Evolutionary conservation across 305 asterid genomes (phyloP).

Genomic region (Rubia tinctorum): DNA sequence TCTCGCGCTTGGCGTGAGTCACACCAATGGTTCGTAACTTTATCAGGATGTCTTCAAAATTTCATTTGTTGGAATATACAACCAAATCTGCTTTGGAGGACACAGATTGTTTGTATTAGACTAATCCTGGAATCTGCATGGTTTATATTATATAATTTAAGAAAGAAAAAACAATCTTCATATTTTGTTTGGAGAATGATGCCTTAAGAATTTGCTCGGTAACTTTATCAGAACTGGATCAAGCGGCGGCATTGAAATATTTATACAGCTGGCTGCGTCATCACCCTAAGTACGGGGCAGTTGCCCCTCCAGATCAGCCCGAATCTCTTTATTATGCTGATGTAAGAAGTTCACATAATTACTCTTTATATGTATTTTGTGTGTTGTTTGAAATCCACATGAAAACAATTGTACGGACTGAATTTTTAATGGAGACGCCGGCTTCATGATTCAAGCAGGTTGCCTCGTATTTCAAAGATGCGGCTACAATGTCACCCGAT

Average conservation of each 20-base stretch:
- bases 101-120: not conserved
- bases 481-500: constrained; percentile 91
- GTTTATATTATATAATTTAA: not conserved
- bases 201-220: constrained; percentile 8
- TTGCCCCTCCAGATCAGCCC: constrained; percentile 71
- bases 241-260: constrained; percentile 89
- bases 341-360: constrained; percentile 51
- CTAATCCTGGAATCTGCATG: not conserved
- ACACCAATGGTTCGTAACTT: constrained; percentile 86
- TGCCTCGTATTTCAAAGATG: constrained; percentile 75
- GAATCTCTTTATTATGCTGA: constrained; percentile 80
- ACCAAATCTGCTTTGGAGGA: not conserved
- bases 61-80: not conserved
- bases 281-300: constrained; percentile 82
- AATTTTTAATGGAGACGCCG: constrained; percentile 3
- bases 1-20: constrained; percentile 99
- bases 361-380: not conserved
- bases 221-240: constrained; percentile 82
- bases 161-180: too few relatives aligned
- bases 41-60: constrained; percentile 2
- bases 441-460: constrained; percentile 44
- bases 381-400: not conserved
- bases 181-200: not conserved
- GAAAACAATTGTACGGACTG: not conserved
- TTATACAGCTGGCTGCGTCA: constrained; percentile 92